Evolutionary conservation across 805 yeast genomes (phyloP).

Genomic region (Helenozyma baotianmanensis): DNA sequence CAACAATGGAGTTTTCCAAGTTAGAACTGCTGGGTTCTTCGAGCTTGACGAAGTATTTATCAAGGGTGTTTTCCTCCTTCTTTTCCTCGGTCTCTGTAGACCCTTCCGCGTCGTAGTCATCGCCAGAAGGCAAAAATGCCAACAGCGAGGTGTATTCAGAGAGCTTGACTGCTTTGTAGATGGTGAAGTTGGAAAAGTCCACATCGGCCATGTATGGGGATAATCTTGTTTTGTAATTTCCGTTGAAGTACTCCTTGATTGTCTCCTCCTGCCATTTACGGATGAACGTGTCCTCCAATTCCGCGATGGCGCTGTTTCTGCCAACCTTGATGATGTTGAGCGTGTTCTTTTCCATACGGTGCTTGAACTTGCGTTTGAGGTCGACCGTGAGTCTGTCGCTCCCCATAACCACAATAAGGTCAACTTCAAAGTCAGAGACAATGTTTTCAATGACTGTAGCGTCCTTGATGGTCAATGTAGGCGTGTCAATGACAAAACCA

Average conservation of each 20-base stretch:
- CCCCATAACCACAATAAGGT: conserved; percentile 66
- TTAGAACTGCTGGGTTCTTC: conserved; percentile 46
- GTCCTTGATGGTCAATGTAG: conserved; percentile 53
- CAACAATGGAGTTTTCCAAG: conserved; percentile 74
- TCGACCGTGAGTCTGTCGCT: conserved; percentile 67
- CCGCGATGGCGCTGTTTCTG: conserved; percentile 72
- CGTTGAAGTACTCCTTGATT: conserved; percentile 88
- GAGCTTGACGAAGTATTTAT: conserved; percentile 30
- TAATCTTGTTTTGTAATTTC: conserved; percentile 57
- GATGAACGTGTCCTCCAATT: conserved; percentile 61
- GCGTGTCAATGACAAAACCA: conserved; percentile 74
- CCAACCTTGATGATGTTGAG: conserved; percentile 57
- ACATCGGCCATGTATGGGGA: conserved; percentile 85
- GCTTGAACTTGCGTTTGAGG: conserved; percentile 47
- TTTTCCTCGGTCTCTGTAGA: conserved; percentile 9
- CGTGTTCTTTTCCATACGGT: conserved; percentile 23
- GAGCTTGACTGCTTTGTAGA: conserved; percentile 54
- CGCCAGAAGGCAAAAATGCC: conserved; percentile 41
- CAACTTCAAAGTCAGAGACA: conserved; percentile 56
- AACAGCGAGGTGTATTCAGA: conserved; percentile 33
- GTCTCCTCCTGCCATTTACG: conserved; percentile 71
- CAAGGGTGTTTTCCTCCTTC: conserved; percentile 25
- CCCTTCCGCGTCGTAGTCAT: conserved; percentile 34
- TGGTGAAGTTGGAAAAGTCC: conserved; percentile 54
- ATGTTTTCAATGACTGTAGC: conserved; percentile 50